These are phyloP conservation scores for Trametes coccinea DNA, from an alignment of 768 basidiomycete species.

Conservation along the genomic window DNA sequence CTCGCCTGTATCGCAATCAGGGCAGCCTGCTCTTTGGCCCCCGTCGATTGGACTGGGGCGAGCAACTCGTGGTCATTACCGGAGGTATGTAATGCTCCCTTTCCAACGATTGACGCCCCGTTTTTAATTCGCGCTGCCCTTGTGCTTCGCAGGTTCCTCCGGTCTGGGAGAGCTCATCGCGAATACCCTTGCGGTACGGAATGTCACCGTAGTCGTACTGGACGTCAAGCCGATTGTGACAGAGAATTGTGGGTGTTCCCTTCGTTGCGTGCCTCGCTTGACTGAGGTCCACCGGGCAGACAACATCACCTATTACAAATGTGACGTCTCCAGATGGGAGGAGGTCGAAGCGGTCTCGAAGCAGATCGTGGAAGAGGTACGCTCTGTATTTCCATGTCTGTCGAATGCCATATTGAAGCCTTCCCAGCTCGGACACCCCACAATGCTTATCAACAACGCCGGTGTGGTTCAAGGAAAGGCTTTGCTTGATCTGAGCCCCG, in stretches of 20 bases:
- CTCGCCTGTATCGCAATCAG: slow-evolving; percentile 74
- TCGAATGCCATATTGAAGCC: neutral
- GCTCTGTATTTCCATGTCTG: slow-evolving; percentile 5
- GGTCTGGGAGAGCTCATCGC: slow-evolving; percentile 89
- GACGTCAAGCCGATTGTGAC: slow-evolving; percentile 78
- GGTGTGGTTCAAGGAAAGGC: slow-evolving; percentile 91
- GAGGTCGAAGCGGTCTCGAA: slow-evolving; percentile 78
- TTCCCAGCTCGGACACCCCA: slow-evolving; percentile 78
- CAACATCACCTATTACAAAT: slow-evolving; percentile 83
- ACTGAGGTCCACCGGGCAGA: slow-evolving; percentile 34
- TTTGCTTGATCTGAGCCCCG: slow-evolving; percentile 72
- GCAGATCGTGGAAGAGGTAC: slow-evolving; percentile 75
- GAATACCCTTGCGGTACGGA: slow-evolving; percentile 81
- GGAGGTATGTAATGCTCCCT: slow-evolving; percentile 59
- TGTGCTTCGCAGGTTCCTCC: slow-evolving; percentile 63
- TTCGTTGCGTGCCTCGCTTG: no score
- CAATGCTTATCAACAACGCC: slow-evolving; percentile 92
- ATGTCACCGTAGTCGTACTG: slow-evolving; percentile 82
- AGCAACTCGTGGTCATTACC: slow-evolving; percentile 88
- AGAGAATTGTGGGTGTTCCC: slow-evolving; percentile 61
- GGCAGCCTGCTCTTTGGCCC: slow-evolving; percentile 63
- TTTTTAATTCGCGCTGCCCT: neutral
- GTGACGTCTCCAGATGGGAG: slow-evolving; percentile 88
- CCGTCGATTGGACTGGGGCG: slow-evolving; percentile 73
- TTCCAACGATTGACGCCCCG: neutral